Evolutionary conservation across 2,329 filamentous ascomycete genomes (phyloP).

Genomic region (Monosporascus ibericus): DNA sequence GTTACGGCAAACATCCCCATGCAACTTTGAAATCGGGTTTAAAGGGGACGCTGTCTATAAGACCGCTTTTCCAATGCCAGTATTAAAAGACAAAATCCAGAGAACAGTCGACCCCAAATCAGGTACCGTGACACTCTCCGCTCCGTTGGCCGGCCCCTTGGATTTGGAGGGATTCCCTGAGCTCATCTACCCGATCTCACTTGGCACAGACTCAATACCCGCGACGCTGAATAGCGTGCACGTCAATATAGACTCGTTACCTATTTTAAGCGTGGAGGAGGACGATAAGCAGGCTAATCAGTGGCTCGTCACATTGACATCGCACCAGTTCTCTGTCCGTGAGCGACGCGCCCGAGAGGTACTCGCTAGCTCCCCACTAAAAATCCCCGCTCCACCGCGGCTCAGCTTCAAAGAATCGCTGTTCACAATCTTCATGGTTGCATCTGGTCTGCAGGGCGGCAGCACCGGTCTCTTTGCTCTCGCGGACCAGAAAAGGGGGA

Average conservation of each 20-base stretch:
- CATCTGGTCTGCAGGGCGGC: conserved; percentile 38
- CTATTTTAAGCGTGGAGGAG: conserved; percentile 31
- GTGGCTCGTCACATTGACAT: conserved; percentile 35
- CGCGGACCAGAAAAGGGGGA: conserved; percentile 26
- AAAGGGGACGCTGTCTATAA: conserved; percentile 24
- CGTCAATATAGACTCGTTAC: conserved; percentile 38
- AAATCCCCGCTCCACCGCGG: conserved; percentile 25
- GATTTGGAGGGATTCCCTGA: conserved; percentile 17
- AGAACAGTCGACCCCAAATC: conserved; percentile 38
- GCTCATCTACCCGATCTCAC: conserved; percentile 31
- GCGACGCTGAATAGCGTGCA: conserved; percentile 32
- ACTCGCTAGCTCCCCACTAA: conserved; percentile 7
- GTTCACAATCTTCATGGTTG: conserved; percentile 40
- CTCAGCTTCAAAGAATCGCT: conserved; percentile 44
- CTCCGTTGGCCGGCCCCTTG: conserved; percentile 24
- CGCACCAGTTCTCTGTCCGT: conserved; percentile 34
- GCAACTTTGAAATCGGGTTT: conserved; percentile 35
- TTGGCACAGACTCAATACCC: conserved; percentile 25
- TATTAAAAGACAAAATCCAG: conserved; percentile 28
- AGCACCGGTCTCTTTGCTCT: conserved; percentile 40
- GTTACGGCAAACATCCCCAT: conserved; percentile 32
- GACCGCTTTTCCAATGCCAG: conserved; percentile 34
- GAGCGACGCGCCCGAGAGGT: conserved; percentile 32
- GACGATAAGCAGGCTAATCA: conserved; percentile 24
- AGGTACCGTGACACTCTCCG: conserved; percentile 39